Conservation (phyloP, 1,284 basidiomycete species). For the Hortiboletus rubellus region DNA sequence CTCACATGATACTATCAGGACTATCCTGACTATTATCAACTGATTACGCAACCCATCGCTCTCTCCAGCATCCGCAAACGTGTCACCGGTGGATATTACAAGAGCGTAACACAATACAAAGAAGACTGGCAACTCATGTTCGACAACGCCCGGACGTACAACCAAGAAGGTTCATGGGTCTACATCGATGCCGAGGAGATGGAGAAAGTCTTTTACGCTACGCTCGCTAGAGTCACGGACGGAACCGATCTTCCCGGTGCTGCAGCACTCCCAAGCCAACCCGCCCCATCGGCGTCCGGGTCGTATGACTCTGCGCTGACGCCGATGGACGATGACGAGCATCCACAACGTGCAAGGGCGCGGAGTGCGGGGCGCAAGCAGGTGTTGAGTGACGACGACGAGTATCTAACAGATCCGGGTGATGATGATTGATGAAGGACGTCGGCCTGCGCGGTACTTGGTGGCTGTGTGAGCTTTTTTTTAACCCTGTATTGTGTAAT, state of each 20-base stretch:
- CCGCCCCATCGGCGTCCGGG: slow-evolving; percentile 44
- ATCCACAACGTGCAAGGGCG: slow-evolving; percentile 50
- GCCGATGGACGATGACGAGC: slow-evolving; percentile 76
- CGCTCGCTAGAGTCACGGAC: slow-evolving; percentile 57
- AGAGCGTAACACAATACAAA: slow-evolving; percentile 70
- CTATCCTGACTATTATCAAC: slow-evolving; percentile 90
- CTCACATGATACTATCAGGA: slow-evolving; percentile 45
- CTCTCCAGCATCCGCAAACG: slow-evolving; percentile 88
- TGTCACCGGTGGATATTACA: slow-evolving; percentile 72
- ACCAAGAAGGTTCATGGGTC: slow-evolving; percentile 89
- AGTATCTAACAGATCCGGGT: slow-evolving; percentile 60
- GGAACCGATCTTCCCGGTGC: slow-evolving; percentile 77
- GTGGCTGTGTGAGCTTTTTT: neutral
- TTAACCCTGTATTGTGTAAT: slow-evolving; percentile 22
- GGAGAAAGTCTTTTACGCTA: slow-evolving; percentile 78
- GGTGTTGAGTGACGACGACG: slow-evolving; percentile 77
- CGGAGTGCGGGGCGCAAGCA: slow-evolving; percentile 61
- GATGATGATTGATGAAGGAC: slow-evolving; percentile 49
- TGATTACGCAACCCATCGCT: slow-evolving; percentile 81
- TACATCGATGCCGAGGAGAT: slow-evolving; percentile 92
- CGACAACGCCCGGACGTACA: slow-evolving; percentile 89
- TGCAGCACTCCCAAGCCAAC: slow-evolving; percentile 38
- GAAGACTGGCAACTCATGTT: slow-evolving; percentile 92
- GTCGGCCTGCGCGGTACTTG: neutral
- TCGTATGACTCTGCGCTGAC: slow-evolving; percentile 69